phyloP scores from a whole-genome alignment of 2,329 filamentous ascomycete genomes.

The Lithohypha guttulata region DNA sequence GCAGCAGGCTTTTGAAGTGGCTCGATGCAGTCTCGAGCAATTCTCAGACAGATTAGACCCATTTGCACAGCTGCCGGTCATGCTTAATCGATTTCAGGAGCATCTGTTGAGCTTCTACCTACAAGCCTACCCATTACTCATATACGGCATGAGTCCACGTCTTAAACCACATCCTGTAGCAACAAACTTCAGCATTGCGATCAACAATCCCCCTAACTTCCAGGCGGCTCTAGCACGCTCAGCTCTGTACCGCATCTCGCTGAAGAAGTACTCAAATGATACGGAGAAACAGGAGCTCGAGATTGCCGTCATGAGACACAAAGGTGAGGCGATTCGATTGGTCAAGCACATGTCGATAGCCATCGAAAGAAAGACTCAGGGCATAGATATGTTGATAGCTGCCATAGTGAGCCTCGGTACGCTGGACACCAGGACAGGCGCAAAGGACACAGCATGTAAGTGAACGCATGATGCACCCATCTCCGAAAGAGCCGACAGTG shows the following conservation, averaged over 20 bases:
- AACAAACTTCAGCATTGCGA: slow-evolving; percentile 19
- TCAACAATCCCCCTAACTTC: slow-evolving; percentile 18
- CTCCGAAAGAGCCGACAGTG: too few species aligned
- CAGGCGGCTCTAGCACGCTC: slow-evolving; percentile 18
- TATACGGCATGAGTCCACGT: slow-evolving; percentile 18
- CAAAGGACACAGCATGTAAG: too few species aligned
- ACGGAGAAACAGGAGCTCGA: too few species aligned
- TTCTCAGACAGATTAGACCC: slow-evolving; percentile 17
- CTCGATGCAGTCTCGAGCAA: slow-evolving; percentile 12
- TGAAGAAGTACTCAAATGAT: slow-evolving; percentile 20
- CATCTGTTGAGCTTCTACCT: slow-evolving; percentile 17
- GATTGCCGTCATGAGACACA: too few species aligned
- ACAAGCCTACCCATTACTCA: slow-evolving; percentile 16
- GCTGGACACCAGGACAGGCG: too few species aligned
- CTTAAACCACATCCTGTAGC: slow-evolving; percentile 17
- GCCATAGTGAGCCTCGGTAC: too few species aligned
- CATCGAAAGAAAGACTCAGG: too few species aligned
- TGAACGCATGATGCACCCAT: too few species aligned
- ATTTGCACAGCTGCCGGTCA: slow-evolving; percentile 15
- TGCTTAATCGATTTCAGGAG: slow-evolving; percentile 16
- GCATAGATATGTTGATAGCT: too few species aligned
- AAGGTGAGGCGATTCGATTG: too few species aligned
- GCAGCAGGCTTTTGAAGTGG: slow-evolving; percentile 14
- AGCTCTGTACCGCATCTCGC: slow-evolving; percentile 15
- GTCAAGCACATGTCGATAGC: too few species aligned